These are phyloP conservation scores for Hordeum marinum DNA, from an alignment of 176 grass and related monocot genomes.

Conservation along the genomic window DNA sequence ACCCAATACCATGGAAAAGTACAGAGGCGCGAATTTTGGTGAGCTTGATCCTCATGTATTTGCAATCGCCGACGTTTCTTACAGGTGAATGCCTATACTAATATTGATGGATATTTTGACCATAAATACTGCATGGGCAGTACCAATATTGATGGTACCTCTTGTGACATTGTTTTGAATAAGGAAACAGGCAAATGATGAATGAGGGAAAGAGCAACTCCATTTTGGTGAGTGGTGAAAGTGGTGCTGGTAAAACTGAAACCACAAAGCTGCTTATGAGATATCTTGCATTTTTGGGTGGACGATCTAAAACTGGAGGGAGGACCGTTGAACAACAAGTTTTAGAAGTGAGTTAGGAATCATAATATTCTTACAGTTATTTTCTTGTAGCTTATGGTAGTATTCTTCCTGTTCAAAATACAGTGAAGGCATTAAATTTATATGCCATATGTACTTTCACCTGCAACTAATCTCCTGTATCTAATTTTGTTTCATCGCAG, in stretches of 20 bases:
- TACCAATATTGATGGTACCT: conserved; percentile 40
- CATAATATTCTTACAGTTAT: neutral
- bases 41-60: conserved; percentile 92
- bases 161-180: conserved; percentile 41
- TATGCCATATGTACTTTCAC: neutral
- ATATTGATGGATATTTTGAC: conserved; percentile 23
- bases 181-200: conserved; percentile 86
- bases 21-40: conserved; percentile 72
- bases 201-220: conserved; percentile 92
- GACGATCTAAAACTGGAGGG: conserved; percentile 62
- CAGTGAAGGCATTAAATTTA: neutral
- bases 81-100: conserved; percentile 69
- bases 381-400: neutral
- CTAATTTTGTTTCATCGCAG: conserved; percentile 39
- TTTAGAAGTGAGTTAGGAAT: conserved; percentile 66
- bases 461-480: neutral
- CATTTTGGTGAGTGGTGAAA: conserved; percentile 97
- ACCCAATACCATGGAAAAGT: conserved; percentile 60
- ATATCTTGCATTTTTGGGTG: conserved; percentile 90
- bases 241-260: conserved; percentile 99
- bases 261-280: conserved; percentile 96
- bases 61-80: conserved; percentile 86
- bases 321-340: conserved; percentile 98
- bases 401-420: neutral
- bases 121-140: neutral